Evolutionary conservation across 2,329 filamentous ascomycete genomes (phyloP), one percentile per base, ranked within the genome.

Genomic region (Fusarium pilosicola): DNA sequence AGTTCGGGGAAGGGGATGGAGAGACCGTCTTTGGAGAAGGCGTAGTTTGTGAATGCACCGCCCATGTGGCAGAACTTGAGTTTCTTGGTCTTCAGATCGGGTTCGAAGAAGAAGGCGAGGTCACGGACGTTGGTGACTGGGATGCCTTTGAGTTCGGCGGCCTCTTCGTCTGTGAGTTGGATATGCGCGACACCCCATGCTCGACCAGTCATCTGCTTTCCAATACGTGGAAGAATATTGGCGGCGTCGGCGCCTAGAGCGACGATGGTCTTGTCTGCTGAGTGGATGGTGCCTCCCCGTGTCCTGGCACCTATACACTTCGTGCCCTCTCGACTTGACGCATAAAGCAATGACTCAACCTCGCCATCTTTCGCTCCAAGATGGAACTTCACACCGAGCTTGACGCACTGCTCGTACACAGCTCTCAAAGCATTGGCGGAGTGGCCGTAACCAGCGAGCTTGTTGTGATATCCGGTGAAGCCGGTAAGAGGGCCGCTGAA

Each of bases 1-100:
- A 73, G 39, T 0, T 49, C 32, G 12, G 52, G 41, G 7, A 71
- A 73, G 0, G 70, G 70, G 0, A 73, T 28, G 0, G 70, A 73
- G 9, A 73, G 42, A 5, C 70, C 70, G 11, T 73, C 70, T n/a
- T 66, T 73, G 20, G 70, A 51, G 22, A 49, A 71, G 3, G 70
- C 36, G 30, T 73, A 74, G 22, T 73, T 73, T 24, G 70, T 73
- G 17, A 62, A 73, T 0, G 70, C 70, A 1, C 70, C 70, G 2
- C 70, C 70, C 70, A 73, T 74, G 17, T 73, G 70, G 15, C 70
- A 73, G 42, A 73, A 74, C 14, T 73, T 73, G 9, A 73, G 39
- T 7, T 73, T 73, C 52, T 74, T 71, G 22, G 70, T 73, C 0
- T 56, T 45, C 4, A 67, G 28, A 5, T 73, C 70, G 1, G 70